These are phyloP conservation scores for Globisporangium nagaii DNA, from an alignment of 352 stramenopile genomes.

Conservation along the genomic window DNA sequence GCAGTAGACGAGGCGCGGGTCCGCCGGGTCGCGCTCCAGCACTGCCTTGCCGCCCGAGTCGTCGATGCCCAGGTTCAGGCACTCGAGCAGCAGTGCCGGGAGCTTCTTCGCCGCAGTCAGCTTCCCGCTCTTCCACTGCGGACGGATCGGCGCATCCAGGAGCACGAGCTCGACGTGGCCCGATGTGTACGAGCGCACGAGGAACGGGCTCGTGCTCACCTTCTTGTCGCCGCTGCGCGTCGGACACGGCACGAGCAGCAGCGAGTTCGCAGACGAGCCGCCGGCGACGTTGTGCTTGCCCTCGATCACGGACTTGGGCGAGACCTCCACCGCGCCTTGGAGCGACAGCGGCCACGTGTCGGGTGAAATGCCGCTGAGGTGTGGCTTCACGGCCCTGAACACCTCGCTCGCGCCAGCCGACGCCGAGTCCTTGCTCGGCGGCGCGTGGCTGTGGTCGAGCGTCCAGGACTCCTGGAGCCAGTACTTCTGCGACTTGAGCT, in stretches of 20 bases:
- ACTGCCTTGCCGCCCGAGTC: conserved; percentile 61
- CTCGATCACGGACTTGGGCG: conserved; percentile 49
- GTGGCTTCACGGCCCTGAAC: conserved; percentile 41
- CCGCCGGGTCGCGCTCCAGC: conserved; percentile 39
- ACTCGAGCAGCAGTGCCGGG: conserved; percentile 61
- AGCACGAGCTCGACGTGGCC: conserved; percentile 74
- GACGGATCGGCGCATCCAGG: conserved; percentile 50
- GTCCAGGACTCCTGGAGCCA: conserved; percentile 71
- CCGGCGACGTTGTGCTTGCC: conserved; percentile 40
- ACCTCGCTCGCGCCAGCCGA: conserved; percentile 17
- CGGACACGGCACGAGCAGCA: conserved; percentile 46
- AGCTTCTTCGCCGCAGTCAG: conserved; percentile 14
- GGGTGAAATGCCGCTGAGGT: conserved; percentile 66
- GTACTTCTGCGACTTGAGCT: conserved; percentile 83
- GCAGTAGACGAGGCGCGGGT: conserved; percentile 64
- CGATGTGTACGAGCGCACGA: conserved; percentile 65
- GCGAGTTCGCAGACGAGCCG: conserved; percentile 37
- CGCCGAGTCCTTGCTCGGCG: background rate
- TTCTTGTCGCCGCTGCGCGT: conserved; percentile 25
- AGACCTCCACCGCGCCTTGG: conserved; percentile 57
- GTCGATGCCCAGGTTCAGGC: conserved; percentile 63
- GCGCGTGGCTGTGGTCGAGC: conserved; percentile 2
- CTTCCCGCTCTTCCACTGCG: conserved; percentile 50
- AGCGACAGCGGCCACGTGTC: conserved; percentile 73
- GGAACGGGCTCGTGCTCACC: conserved; percentile 34